phyloP scores from a whole-genome alignment of 1,284 basidiomycete genomes.

The Prillingera fragicola region DNA sequence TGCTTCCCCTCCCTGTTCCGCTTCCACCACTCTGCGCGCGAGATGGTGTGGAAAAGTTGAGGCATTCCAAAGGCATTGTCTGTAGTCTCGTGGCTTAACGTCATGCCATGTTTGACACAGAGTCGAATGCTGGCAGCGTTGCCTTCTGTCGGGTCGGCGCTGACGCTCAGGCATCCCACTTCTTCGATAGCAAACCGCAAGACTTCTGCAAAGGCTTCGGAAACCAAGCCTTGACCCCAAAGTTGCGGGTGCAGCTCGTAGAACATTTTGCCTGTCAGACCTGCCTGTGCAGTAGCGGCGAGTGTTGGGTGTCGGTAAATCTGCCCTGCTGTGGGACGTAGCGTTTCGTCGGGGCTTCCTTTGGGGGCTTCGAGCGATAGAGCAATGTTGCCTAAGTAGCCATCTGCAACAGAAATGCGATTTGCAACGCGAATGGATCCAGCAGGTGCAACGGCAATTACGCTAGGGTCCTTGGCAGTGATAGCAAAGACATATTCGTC shows the following conservation, averaged over 20 bases:
- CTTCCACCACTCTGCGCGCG: constrained; percentile 34
- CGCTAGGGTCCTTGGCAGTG: constrained; percentile 30
- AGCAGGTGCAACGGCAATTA: constrained; percentile 18
- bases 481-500: constrained; percentile 42
- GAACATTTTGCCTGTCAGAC: constrained; percentile 34
- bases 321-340: constrained; percentile 17
- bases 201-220: constrained; percentile 44
- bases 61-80: constrained; percentile 28
- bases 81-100: constrained; percentile 19
- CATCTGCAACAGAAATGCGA: constrained; percentile 30
- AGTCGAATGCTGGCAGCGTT: constrained; percentile 40
- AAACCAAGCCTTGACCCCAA: constrained; percentile 42
- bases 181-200: constrained; percentile 44
- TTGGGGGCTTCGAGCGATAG: constrained; percentile 19
- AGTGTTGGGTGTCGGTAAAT: constrained; percentile 28
- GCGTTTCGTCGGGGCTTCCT: background rate
- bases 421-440: constrained; percentile 24
- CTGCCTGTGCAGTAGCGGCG: constrained; percentile 12
- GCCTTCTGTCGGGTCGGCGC: constrained; percentile 32
- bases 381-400: constrained; percentile 44
- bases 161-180: constrained; percentile 29
- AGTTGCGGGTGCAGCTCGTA: constrained; percentile 46
- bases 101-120: constrained; percentile 32
- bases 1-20: constrained; percentile 19
- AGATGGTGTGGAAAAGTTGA: constrained; percentile 37